These are phyloP conservation scores for Triticum urartu DNA, from an alignment of 176 grass and related monocot genomes.

Conservation along the genomic window DNA sequence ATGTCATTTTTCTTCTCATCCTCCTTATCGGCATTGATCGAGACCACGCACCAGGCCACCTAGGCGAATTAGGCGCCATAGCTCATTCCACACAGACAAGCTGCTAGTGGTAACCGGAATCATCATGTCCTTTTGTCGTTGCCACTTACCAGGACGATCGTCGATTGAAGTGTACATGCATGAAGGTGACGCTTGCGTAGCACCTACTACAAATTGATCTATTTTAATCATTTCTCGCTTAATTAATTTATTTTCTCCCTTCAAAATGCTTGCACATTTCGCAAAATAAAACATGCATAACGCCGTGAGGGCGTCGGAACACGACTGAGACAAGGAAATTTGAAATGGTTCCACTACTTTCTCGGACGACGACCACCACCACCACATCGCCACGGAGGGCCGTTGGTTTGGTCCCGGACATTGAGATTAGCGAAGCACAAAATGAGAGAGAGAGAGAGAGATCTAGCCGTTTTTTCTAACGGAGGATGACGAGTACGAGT, in stretches of 20 bases:
- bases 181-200: too few species aligned
- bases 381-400: too few species aligned
- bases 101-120: neutral
- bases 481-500: too few species aligned
- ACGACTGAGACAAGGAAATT: neutral
- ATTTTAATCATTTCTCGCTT: neutral
- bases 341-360: too few species aligned
- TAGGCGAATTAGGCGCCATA: neutral
- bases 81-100: neutral
- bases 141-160: too few species aligned
- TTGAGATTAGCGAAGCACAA: too few species aligned
- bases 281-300: neutral
- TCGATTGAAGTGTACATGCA: neutral
- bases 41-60: neutral
- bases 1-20: neutral
- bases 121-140: neutral
- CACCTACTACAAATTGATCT: too few species aligned
- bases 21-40: neutral
- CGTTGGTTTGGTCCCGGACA: too few species aligned
- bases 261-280: neutral
- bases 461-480: too few species aligned
- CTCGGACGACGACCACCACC: too few species aligned
- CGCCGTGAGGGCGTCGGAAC: accelerated
- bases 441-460: too few species aligned
- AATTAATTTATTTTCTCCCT: neutral